Percentiles rank a stretch among this genome's conserved stretches.
Evolutionary conservation across 2,329 filamentous ascomycete species (phyloP).

Genomic region (Pezicula radicicola): DNA sequence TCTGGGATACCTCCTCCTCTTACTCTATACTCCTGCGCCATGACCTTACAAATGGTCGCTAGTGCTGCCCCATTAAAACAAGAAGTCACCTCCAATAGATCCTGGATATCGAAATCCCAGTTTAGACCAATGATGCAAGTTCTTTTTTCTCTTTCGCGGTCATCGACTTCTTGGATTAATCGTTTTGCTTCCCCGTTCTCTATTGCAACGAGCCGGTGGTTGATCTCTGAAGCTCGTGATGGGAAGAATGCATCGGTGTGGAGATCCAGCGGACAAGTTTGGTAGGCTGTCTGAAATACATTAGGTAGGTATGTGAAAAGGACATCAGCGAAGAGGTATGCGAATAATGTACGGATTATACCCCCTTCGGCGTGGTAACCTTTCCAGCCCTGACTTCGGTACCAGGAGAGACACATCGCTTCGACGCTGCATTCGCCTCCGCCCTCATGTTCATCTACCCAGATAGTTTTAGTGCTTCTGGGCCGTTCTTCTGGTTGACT

Average conservation of each 20-base stretch:
- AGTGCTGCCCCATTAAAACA: slow-evolving; percentile 82
- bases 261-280: slow-evolving; percentile 89
- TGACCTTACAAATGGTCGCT: slow-evolving; percentile 83
- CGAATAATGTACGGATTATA: slow-evolving; percentile 86
- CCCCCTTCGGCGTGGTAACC: slow-evolving; percentile 93
- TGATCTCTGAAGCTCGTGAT: slow-evolving; percentile 83
- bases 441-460: slow-evolving; percentile 74
- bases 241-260: slow-evolving; percentile 92
- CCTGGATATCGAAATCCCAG: slow-evolving; percentile 80
- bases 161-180: slow-evolving; percentile 68
- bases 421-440: slow-evolving; percentile 82
- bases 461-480: slow-evolving; percentile 71
- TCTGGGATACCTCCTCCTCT: slow-evolving; percentile 88
- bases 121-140: slow-evolving; percentile 90
- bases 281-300: slow-evolving; percentile 93
- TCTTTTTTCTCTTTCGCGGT: slow-evolving; percentile 61
- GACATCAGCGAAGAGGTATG: slow-evolving; percentile 89
- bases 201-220: slow-evolving; percentile 80
- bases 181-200: slow-evolving; percentile 72
- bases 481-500: slow-evolving; percentile 20
- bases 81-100: slow-evolving; percentile 73
- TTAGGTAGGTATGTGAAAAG: slow-evolving; percentile 92
- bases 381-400: slow-evolving; percentile 80
- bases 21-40: slow-evolving; percentile 91
- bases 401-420: slow-evolving; percentile 87